These are phyloP conservation scores for Viridothelium virens DNA, from an alignment of 495 filamentous ascomycete genomes.

Conservation along the genomic window DNA sequence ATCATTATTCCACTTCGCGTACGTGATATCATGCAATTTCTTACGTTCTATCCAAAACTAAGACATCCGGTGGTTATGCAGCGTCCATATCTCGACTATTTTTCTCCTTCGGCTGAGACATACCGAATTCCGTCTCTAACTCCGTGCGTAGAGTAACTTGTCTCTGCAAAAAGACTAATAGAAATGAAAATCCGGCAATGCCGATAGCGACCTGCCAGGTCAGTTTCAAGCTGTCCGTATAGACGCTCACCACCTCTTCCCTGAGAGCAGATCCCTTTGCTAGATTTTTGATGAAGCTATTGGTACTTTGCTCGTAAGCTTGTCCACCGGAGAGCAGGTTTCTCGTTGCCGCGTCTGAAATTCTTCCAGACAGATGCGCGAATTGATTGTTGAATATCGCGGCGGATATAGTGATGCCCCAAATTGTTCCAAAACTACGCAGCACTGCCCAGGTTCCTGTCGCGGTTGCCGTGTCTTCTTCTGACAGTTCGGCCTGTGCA, in stretches of 20 bases:
- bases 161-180: neutral
- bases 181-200: neutral
- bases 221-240: neutral
- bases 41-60: neutral
- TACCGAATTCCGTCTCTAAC: neutral
- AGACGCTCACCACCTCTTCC: neutral
- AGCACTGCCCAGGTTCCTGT: slow-evolving; percentile 41
- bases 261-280: neutral
- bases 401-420: neutral
- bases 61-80: neutral
- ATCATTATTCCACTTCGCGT: neutral
- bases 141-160: neutral
- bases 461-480: slow-evolving; percentile 36
- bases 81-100: neutral
- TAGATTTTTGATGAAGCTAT: neutral
- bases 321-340: neutral
- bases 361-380: neutral
- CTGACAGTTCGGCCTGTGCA: slow-evolving; percentile 21
- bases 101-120: neutral
- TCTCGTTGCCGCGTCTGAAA: neutral
- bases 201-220: neutral
- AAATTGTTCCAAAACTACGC: neutral
- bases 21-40: neutral
- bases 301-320: neutral
- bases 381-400: neutral